Evolutionary conservation across 306 rosid genomes (phyloP), one percentile per base, ranked within the genome.

Genomic region (Corylus americana): DNA sequence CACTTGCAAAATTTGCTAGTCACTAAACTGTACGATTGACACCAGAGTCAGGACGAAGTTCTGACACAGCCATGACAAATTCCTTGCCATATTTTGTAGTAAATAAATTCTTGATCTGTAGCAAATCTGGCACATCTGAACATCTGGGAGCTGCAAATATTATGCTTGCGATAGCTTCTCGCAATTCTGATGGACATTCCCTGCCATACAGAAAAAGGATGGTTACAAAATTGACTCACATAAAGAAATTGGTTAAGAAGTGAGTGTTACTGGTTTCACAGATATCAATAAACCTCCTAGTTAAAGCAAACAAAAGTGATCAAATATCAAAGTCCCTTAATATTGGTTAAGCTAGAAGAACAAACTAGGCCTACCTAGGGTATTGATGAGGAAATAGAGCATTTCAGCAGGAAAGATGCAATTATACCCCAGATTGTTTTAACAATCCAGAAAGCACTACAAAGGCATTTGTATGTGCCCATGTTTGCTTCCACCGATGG

Each of bases 11-110:
- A 69, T 18, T 35, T 20, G 63, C 35, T n/a, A 82, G 79, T 75
- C 73, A 85, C 82, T 75, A 85, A 85, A 95, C 99, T 75, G 81
- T 91, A 86, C 99, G 97, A 77, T 95, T 95, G 84, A 95, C 97
- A 68, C 97, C 92, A 1, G 99, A 95, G 86, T 95, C 99, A 68
- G 99, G 99, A 81, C 94, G 97, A 87, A 95, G 99, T 79, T 95
- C 99, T 64, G 98, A 86, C 11, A 78, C 88, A 51, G 93, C 86
- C 68, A 87, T 76, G 77, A 89, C 80, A 70, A 95, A 95, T 77
- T 91, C 96, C 88, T 95, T 95, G 70, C 99, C 98, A 76, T 93
- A 95, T 87, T 95, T 95, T 78, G 92, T 86, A 76, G 90, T 80
- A 85, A 95, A 89, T 88, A 95, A 74, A 82, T 93, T 93, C 83